Conservation (phyloP, 352 stramenopile genomes). For the Globisporangium nagaii region DNA sequence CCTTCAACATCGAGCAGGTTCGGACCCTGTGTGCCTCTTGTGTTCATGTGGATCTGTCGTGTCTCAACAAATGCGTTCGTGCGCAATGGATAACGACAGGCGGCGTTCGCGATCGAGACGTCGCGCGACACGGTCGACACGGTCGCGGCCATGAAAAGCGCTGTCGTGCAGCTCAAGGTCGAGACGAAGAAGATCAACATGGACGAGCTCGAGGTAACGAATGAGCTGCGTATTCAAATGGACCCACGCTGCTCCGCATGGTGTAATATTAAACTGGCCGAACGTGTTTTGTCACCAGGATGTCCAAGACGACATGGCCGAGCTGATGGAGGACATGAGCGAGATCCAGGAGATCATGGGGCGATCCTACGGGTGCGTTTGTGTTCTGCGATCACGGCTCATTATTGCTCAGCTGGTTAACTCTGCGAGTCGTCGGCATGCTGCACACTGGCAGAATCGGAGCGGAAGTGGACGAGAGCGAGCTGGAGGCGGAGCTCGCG, state of each 20-base stretch:
- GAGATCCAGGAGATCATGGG: conserved; percentile 97
- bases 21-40: not conserved
- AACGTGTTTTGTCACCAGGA: conserved; percentile 37
- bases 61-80: not conserved
- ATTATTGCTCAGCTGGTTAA: too few species aligned
- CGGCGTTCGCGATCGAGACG: conserved; percentile 89
- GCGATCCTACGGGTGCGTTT: conserved; percentile 90
- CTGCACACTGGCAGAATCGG: conserved; percentile 75
- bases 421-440: too few species aligned
- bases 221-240: not conserved
- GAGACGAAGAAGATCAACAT: conserved; percentile 96
- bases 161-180: conserved; percentile 86
- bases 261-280: too few species aligned
- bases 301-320: conserved; percentile 95
- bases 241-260: too few species aligned
- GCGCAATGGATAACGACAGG: conserved; percentile 21
- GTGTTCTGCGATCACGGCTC: too few species aligned
- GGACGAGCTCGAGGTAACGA: conserved; percentile 92
- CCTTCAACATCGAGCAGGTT: conserved; percentile 84
- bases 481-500: conserved; percentile 93
- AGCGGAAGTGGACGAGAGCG: conserved; percentile 92
- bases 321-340: conserved; percentile 97
- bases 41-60: not conserved
- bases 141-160: conserved; percentile 94
- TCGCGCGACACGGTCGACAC: conserved; percentile 91